phyloP scores from a whole-genome alignment of 148 eudicot genomes.

The Arctostaphylos glauca region DNA sequence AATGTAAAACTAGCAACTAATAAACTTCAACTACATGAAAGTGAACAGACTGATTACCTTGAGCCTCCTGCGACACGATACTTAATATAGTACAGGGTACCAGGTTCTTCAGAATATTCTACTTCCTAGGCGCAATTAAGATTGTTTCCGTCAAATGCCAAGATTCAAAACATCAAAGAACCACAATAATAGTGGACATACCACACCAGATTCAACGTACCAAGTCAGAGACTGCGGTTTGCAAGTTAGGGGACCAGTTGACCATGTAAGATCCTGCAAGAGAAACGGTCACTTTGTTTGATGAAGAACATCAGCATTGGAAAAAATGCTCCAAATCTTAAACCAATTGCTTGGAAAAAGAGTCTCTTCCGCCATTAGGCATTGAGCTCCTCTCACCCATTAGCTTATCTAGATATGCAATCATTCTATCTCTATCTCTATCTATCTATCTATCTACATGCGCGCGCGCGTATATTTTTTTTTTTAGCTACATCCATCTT shows the following conservation, averaged over 20 bases:
- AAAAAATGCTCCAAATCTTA: neutral
- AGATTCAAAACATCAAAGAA: constrained; percentile 2
- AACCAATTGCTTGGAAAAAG: constrained; percentile 1
- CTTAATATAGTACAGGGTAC: constrained; percentile 78
- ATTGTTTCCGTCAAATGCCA: constrained; percentile 7
- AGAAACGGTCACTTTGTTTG: constrained; percentile 12
- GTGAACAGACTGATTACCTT: constrained; percentile 40
- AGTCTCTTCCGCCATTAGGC: neutral
- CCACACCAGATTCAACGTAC: constrained; percentile 36
- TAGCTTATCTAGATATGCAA: neutral
- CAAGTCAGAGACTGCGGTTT: constrained; percentile 99
- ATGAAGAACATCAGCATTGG: neutral
- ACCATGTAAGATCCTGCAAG: constrained; percentile 98
- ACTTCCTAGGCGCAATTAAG: constrained; percentile 65
- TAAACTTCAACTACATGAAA: neutral
- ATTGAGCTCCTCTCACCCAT: neutral
- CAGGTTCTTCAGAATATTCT: constrained; percentile 97
- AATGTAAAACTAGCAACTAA: neutral
- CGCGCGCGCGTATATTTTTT: too few relatives aligned
- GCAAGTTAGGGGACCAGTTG: constrained; percentile 96
- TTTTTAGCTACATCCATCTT: neutral
- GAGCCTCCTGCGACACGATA: constrained; percentile 99
- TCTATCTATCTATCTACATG: too few relatives aligned
- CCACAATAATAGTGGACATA: constrained; percentile 8
- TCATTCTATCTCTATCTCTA: too few relatives aligned